These are phyloP conservation scores for Piloderma croceum DNA, from an alignment of 768 basidiomycete species.

Conservation along the genomic window DNA sequence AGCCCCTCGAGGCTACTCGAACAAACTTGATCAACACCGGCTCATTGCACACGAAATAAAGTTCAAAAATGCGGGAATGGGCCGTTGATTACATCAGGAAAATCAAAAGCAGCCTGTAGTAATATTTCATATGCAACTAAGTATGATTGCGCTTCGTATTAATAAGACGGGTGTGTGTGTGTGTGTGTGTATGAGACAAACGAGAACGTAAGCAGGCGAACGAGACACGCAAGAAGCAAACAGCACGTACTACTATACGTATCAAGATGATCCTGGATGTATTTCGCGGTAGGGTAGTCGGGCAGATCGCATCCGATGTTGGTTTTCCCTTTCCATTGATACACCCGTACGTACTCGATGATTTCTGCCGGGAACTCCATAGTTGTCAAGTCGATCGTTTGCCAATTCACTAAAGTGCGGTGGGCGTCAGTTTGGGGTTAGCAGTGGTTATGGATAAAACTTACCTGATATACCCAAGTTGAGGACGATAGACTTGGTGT, in stretches of 20 bases:
- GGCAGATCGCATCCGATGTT: conserved; percentile 67
- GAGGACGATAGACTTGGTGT: conserved; percentile 50
- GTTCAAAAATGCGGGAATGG: no score
- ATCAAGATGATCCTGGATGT: conserved; percentile 49
- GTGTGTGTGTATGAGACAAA: no score
- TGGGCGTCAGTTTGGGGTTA: background rate
- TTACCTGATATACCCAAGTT: conserved; percentile 59
- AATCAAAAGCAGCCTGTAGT: no score
- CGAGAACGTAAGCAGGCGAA: background rate
- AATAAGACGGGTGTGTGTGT: no score
- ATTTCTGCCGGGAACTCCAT: conserved; percentile 68
- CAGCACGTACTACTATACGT: conserved; percentile 53
- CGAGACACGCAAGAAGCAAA: conserved; percentile 2
- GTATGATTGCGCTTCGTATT: no score
- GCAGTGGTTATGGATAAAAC: conserved; percentile 10
- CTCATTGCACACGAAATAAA: no score
- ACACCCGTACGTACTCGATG: conserved; percentile 78
- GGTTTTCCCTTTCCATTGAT: conserved; percentile 52
- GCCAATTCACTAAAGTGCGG: conserved; percentile 35
- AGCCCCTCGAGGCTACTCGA: no score
- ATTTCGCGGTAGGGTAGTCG: conserved; percentile 59
- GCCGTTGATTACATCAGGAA: no score
- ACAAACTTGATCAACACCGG: no score
- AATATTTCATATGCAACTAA: no score
- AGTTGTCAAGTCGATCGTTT: conserved; percentile 43